Conservation (phyloP, 78 protist species). For the Dictyostelium citrinum region DNA sequence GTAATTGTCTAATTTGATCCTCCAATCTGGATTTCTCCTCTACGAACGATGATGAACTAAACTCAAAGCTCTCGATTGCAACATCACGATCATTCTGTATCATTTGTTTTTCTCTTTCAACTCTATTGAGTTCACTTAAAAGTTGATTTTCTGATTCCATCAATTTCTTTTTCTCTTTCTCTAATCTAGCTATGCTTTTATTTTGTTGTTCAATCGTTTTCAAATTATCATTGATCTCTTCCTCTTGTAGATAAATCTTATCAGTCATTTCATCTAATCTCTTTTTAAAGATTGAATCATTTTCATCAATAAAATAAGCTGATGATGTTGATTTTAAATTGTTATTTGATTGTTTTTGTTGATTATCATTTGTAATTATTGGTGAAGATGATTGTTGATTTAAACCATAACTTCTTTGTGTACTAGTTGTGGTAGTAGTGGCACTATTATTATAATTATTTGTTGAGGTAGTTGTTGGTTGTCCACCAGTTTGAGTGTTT, state of each 20-base stretch:
- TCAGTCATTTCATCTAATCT: background rate
- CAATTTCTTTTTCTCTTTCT: conserved; percentile 19
- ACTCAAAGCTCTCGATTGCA: background rate
- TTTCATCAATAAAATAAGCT: background rate
- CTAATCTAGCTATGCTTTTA: background rate
- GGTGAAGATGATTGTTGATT: background rate
- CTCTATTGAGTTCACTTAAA: background rate
- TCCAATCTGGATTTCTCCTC: background rate
- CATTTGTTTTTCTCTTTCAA: background rate
- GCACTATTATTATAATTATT: background rate
- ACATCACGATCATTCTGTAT: background rate
- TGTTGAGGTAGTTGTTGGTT: background rate
- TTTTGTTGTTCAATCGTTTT: background rate
- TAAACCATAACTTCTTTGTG: background rate
- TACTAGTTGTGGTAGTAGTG: background rate
- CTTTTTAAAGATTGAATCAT: background rate
- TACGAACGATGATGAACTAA: too few species aligned
- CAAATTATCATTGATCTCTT: background rate
- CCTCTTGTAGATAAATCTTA: background rate
- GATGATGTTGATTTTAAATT: background rate
- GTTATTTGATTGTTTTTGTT: background rate
- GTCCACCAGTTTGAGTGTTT: background rate
- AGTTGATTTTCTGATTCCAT: background rate
- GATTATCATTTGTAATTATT: background rate
- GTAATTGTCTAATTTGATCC: background rate